Percentiles rank a stretch among this genome's conserved stretches.
Conservation (phyloP, 768 basidiomycete genomes). For the Rhodotorula taiwanensis region DNA sequence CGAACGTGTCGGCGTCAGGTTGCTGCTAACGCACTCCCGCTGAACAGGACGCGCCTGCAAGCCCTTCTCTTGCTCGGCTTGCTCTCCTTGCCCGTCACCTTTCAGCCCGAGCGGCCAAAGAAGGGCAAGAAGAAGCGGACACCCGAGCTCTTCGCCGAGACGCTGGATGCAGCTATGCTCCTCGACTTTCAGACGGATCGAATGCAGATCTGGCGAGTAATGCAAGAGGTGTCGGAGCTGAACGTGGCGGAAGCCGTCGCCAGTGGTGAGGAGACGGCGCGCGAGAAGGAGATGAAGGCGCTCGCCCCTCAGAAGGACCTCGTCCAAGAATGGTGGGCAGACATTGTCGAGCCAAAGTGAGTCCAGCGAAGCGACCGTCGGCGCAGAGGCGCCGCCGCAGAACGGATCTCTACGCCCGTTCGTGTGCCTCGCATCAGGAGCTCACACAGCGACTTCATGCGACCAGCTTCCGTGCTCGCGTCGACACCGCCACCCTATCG, state of each 20-base stretch:
- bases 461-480: constrained; percentile 14
- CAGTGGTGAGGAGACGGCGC: neutral
- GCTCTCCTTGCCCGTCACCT: constrained; percentile 5
- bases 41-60: constrained; percentile 28
- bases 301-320: constrained; percentile 4
- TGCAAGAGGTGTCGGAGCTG: constrained; percentile 18
- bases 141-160: constrained; percentile 17
- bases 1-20: neutral
- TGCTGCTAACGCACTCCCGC: neutral
- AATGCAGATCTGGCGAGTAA: constrained; percentile 33
- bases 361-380: too few relatives aligned
- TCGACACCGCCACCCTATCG: neutral
- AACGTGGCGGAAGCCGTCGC: neutral
- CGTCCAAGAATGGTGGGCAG: constrained; percentile 32
- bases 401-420: too few relatives aligned
- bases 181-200: constrained; percentile 36
- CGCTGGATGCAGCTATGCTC: constrained; percentile 30
- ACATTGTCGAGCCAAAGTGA: constrained; percentile 31
- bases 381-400: too few relatives aligned
- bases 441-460: too few relatives aligned
- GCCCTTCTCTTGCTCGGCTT: constrained; percentile 30
- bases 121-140: constrained; percentile 34
- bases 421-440: too few relatives aligned
- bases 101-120: constrained; percentile 3
- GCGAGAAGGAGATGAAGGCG: neutral